Evolutionary conservation across 228 moss, liverwort and hornwort species (phyloP).

Genomic region (Sphagnum fallax): DNA sequence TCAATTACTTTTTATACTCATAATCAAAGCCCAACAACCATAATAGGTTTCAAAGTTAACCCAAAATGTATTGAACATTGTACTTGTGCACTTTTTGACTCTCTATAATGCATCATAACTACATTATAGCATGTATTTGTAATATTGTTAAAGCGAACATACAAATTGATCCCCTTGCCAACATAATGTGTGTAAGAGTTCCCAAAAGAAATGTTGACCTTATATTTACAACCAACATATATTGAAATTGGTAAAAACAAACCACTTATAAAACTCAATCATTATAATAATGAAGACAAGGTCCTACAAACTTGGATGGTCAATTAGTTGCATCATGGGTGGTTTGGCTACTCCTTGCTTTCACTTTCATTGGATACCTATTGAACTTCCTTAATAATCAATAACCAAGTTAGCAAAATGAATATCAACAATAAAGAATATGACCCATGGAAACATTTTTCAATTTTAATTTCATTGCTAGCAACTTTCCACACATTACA

Average conservation of each 20-base stretch:
- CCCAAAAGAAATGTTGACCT: too few species aligned
- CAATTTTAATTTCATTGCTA: constrained; percentile 19
- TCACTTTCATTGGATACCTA: constrained; percentile 97
- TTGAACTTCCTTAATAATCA: constrained; percentile 51
- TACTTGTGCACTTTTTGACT: too few species aligned
- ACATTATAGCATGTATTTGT: too few species aligned
- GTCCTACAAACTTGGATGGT: constrained; percentile 93
- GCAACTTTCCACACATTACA: constrained; percentile 54
- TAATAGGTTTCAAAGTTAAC: too few species aligned
- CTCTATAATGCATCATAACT: too few species aligned
- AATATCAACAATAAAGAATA: constrained; percentile 78
- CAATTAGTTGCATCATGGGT: constrained; percentile 71
- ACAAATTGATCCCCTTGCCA: too few species aligned
- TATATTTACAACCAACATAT: too few species aligned
- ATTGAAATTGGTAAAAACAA: constrained; percentile 5
- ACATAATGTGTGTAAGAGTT: too few species aligned
- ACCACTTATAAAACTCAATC: constrained; percentile 95
- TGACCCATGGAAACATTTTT: constrained; percentile 44
- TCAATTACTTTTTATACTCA: too few species aligned
- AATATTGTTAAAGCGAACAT: too few species aligned
- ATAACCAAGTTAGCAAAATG: constrained; percentile 94
- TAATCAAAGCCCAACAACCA: too few species aligned
- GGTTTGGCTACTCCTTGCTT: constrained; percentile 99
- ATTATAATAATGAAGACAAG: constrained; percentile 96
- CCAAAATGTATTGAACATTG: too few species aligned